Conservation (phyloP, 305 asterid genomes). For the Rubia tinctorum region DNA sequence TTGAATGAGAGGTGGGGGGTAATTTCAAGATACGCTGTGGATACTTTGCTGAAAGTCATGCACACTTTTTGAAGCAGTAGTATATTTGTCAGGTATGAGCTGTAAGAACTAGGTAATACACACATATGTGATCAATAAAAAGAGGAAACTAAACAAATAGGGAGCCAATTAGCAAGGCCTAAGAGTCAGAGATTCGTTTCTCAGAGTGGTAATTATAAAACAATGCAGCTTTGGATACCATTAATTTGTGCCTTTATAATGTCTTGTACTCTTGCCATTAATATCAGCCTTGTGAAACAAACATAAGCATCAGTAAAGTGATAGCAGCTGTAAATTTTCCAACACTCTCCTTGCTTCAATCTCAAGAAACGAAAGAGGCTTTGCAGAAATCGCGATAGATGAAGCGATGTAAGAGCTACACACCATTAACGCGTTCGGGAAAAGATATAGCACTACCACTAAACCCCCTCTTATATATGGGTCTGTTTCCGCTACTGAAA, state of each 20-base stretch:
- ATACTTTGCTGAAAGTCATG: conserved; percentile 12
- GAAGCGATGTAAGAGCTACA: background rate
- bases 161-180: conserved; percentile 16
- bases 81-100: conserved; percentile 31
- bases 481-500: background rate
- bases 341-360: background rate
- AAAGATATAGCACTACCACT: too few species aligned
- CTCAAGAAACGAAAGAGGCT: background rate
- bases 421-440: too few species aligned
- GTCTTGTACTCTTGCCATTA: background rate
- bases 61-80: conserved; percentile 2
- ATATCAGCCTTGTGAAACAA: too few species aligned
- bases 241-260: background rate
- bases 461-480: too few species aligned
- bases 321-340: background rate
- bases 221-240: conserved; percentile 12
- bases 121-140: background rate
- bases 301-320: too few species aligned
- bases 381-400: background rate
- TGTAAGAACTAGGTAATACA: conserved; percentile 19
- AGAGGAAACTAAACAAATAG: background rate
- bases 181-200: conserved; percentile 21
- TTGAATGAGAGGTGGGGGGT: background rate
- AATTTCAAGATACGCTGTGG: conserved; percentile 5
- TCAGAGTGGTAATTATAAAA: background rate